A percentile compares a stretch with the other conserved stretches of the same genome.
These are phyloP conservation scores for Colletotrichum sansevieriae DNA, from an alignment of 2,329 filamentous ascomycete genomes.

Conservation along the genomic window DNA sequence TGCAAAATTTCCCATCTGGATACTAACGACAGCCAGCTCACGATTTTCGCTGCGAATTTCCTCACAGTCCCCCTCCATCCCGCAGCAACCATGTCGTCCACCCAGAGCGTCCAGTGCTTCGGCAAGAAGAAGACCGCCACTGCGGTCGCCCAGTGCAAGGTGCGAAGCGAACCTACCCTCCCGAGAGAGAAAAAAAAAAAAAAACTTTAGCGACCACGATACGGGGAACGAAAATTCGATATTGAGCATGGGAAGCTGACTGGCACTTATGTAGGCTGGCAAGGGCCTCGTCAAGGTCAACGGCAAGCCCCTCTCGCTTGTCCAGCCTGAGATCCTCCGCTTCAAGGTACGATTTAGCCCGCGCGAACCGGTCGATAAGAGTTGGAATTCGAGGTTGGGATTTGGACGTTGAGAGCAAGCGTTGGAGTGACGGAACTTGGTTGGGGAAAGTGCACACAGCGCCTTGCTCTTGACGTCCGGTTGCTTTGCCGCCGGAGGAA, in stretches of 20 bases:
- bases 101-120: constrained; percentile 95
- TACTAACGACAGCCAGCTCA: constrained; percentile 22
- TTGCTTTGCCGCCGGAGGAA: background rate
- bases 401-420: constrained; percentile 16
- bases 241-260: constrained; percentile 47
- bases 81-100: constrained; percentile 78
- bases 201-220: background rate
- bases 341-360: constrained; percentile 81
- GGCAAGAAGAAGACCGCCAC: constrained; percentile 97
- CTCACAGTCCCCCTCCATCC: constrained; percentile 37
- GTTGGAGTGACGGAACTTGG: background rate
- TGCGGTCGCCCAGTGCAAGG: constrained; percentile 83
- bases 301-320: constrained; percentile 92
- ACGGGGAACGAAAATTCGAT: constrained; percentile 19
- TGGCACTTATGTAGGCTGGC: constrained; percentile 52
- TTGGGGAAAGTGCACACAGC: constrained; percentile 4
- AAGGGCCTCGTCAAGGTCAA: constrained; percentile 97
- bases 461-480: constrained; percentile 7
- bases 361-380: constrained; percentile 35
- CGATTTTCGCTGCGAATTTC: constrained; percentile 39
- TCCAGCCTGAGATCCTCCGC: constrained; percentile 96
- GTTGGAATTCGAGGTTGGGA: background rate
- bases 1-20: constrained; percentile 12
- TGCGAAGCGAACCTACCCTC: constrained; percentile 15
- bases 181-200: constrained; percentile 12